Evolutionary conservation across 164 flowering plant species (phyloP), one percentile per base, ranked within the genome.

Genomic region (Taxillus chinensis): DNA sequence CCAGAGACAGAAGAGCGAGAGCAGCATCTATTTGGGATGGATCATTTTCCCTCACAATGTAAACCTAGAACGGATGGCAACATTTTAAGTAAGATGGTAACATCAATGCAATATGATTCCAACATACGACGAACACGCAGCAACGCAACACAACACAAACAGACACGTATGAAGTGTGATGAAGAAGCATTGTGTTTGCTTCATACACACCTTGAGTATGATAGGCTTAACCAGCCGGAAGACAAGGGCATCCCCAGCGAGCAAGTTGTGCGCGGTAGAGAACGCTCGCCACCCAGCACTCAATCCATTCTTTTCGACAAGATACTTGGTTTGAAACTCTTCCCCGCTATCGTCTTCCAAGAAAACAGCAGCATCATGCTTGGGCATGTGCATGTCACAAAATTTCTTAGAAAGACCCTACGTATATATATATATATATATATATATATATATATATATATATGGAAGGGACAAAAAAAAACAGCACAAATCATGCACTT

Each of bases 201-300:
- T 27, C 27, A 27, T 27, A 27, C 27, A 27, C 65, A 78, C 86
- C 82, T 78, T 76, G 15, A 80, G 74, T 62, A 57, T 78, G 66
- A 56, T 58, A 46, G 79, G 73, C 43, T 38, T 62, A 50, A 74
- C 61, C 59, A 80, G 55, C 39, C 68, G 79, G 57, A 82, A 82
- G 40, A 80, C 68, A 12, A 77, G 41, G 39, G 66, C 73, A 67
- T 83, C 87, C 9, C 79, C 82, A 43, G 70, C 75, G 0, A 52
- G 16, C 58, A 83, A 12, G 15, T 78, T 51, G 40, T 83, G 78
- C 0, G 63, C 68, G 9, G 62, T 58, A 2, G 80, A 74, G 38
- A 83, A 83, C 7, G 75, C 74, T 63, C 75, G 74, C 87, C 84
- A 83, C 13, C 87, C 87, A 57, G 67, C 87, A 67, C 84, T 78